Percentiles rank a stretch among this genome's conserved stretches.
Evolutionary conservation across 129 eudicot genomes (phyloP).

Genomic region (Helichrysum umbraculigerum): DNA sequence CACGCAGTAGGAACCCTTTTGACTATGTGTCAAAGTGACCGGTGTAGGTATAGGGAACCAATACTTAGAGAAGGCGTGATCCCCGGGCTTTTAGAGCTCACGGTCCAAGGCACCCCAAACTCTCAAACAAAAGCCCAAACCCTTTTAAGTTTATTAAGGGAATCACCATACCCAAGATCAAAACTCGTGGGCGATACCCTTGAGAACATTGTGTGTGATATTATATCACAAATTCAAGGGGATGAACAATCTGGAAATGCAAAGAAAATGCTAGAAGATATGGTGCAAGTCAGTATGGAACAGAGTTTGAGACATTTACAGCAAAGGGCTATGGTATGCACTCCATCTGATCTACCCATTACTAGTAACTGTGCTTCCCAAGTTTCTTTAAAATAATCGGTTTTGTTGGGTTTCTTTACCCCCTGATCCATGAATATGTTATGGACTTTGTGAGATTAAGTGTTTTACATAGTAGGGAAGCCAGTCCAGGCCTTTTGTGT

Average conservation of each 20-base stretch:
- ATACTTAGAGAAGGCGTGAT: slow-evolving; percentile 93
- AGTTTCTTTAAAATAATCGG: slow-evolving; percentile 46
- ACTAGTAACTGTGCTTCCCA: slow-evolving; percentile 50
- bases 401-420: slow-evolving; percentile 2
- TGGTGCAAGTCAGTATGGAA: slow-evolving; percentile 99
- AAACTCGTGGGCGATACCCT: slow-evolving; percentile 66
- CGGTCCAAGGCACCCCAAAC: slow-evolving; percentile 80
- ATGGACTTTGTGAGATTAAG: slow-evolving; percentile 35
- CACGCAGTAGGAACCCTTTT: slow-evolving; percentile 90
- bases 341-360: slow-evolving; percentile 56
- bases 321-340: slow-evolving; percentile 84
- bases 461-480: slow-evolving; percentile 24
- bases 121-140: slow-evolving; percentile 73
- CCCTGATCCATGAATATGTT: slow-evolving; percentile 24
- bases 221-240: slow-evolving; percentile 77
- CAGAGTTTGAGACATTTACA: slow-evolving; percentile 87
- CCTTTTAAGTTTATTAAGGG: slow-evolving; percentile 65
- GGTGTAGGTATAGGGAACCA: slow-evolving; percentile 77
- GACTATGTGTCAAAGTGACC: slow-evolving; percentile 69
- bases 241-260: slow-evolving; percentile 92
- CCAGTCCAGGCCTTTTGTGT: slow-evolving; percentile 84
- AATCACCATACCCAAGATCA: slow-evolving; percentile 76
- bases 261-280: slow-evolving; percentile 87
- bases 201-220: slow-evolving; percentile 74
- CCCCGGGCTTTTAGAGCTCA: slow-evolving; percentile 92